Conservation (phyloP, 208 protist species). For the Endotrypanum monterogeii region DNA sequence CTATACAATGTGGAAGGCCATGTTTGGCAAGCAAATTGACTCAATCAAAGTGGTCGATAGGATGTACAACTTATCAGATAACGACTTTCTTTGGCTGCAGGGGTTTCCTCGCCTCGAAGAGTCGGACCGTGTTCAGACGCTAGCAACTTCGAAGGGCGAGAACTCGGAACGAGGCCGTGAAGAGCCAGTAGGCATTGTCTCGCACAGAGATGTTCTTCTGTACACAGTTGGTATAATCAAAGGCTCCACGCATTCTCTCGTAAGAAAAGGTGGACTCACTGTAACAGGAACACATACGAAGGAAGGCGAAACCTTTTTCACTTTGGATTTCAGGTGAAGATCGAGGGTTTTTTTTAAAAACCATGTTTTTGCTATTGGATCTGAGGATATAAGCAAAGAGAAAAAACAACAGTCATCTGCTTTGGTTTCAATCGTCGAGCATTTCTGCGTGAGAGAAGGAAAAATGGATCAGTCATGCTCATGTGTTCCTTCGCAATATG, state of each 20-base stretch:
- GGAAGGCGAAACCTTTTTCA: slow-evolving; percentile 68
- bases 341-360: not conserved
- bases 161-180: slow-evolving; percentile 15
- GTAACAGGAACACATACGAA: slow-evolving; percentile 53
- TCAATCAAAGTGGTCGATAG: slow-evolving; percentile 69
- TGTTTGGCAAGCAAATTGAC: slow-evolving; percentile 80
- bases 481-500: not conserved
- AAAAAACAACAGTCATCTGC: not conserved
- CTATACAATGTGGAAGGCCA: slow-evolving; percentile 62
- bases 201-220: slow-evolving; percentile 56
- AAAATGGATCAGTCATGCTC: not conserved
- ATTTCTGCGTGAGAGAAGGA: not conserved
- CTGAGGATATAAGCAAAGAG: not conserved
- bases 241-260: slow-evolving; percentile 52
- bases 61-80: slow-evolving; percentile 62
- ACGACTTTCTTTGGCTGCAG: slow-evolving; percentile 65
- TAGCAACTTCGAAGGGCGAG: slow-evolving; percentile 26
- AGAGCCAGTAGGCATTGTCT: slow-evolving; percentile 19
- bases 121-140: slow-evolving; percentile 37
- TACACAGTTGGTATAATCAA: slow-evolving; percentile 66
- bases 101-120: slow-evolving; percentile 50
- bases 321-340: slow-evolving; percentile 55
- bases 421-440: not conserved
- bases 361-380: not conserved
- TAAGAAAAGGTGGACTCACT: slow-evolving; percentile 26